Evolutionary conservation across 139 green algal genomes (phyloP), one percentile per base, ranked within the genome.

Genomic region (Pseudopediastrum boryanum): DNA sequence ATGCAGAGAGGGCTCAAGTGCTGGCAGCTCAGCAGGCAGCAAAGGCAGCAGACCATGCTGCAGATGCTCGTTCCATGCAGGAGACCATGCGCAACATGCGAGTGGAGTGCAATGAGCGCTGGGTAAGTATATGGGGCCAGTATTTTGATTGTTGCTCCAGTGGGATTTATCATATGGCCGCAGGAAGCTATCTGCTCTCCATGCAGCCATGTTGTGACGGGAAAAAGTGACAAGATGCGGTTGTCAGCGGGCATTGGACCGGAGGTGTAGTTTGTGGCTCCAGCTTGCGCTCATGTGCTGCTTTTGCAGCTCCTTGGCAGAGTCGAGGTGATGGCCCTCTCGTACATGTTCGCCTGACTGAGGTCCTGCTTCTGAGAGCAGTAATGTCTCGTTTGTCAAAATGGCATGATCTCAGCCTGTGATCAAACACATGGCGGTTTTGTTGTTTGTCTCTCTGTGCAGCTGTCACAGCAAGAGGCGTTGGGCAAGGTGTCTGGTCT

Each of bases 51-150:
- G 77, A 43, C 5, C 50, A 59, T 0, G 77, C 66, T 0, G 59
- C 68, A 48, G 80, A 87, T 58, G 64, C 80, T 43, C 63, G 85
- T 2, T 82, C 86, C 38, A 29, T 81, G 50, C 82, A 87, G 38
- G 80, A 87, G 35, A 85, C 69, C 44, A 51, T 87, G 23, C 62
- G 69, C 27, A 35, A 25, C n/a, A 90, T 90, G 85, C 66, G 82
- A 36, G 68, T 88, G 73, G 85, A 90, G 80, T 86, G 80, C 77
- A 90, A 77, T 2, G 82, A 90, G 63, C 80, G 80, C 46, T 90
- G 85, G 85, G 85, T 87, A 63, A 77, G 85, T 48, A 38, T 9
- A 19, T 19, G n/a, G 7, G 36, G 65, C 12, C 4, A 1, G 4
- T 73, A n/a, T 58, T 56, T 52, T 8, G 42, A 35, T 4, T 64